Base-by-base conservation (phyloP, 768 basidiomycete genomes). In the Auricularia heimuer region DNA sequence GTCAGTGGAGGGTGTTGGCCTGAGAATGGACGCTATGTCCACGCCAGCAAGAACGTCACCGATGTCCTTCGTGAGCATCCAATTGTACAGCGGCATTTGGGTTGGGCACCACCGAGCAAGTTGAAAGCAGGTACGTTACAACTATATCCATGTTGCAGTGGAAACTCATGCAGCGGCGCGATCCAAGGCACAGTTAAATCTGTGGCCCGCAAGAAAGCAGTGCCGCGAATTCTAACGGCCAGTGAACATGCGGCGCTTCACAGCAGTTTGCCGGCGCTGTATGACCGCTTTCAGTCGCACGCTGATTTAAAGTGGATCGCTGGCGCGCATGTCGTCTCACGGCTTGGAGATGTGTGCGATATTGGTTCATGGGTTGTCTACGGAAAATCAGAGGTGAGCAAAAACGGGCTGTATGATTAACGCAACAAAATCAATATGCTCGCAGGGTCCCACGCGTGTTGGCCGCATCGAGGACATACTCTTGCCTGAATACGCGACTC, bases 1-100 rank as follows among this genome's bases (percentile, higher is more conserved):
- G 47, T 77, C 45, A 66, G 68, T 61, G 71, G 78, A 39, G 75
- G 80, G 0, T 77, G 63, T 24, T 65, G 64, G 63, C 14, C 18
- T 6, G 47, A 51, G 47, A 37, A 60, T 1, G 29, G 14, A 2
- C 33, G 66, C 3, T 70, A 65, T 64, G 63, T 56, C 4, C 68
- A 62, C 3, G 70, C 68, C 3, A 68, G 69, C 3, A 36, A 63
- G 39, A 11, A 54, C 47, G 67, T 72, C 3, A 65, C 69, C 12
- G 37, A n/a, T 6, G 67, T 68, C 37, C 35, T 72, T 18, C 34
- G 60, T 6, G 37, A 36, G 2, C 65, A 70, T 33, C 54, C 70
- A 4, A 64, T 37, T n/a, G 62, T 72, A 8, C 72, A 73, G 60
- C 64, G 62, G 18, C 66, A 65, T 21, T 54, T 73, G 29, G 70